Base-by-base conservation (phyloP, 2,329 filamentous ascomycete species). In the Capronia americana region DNA sequence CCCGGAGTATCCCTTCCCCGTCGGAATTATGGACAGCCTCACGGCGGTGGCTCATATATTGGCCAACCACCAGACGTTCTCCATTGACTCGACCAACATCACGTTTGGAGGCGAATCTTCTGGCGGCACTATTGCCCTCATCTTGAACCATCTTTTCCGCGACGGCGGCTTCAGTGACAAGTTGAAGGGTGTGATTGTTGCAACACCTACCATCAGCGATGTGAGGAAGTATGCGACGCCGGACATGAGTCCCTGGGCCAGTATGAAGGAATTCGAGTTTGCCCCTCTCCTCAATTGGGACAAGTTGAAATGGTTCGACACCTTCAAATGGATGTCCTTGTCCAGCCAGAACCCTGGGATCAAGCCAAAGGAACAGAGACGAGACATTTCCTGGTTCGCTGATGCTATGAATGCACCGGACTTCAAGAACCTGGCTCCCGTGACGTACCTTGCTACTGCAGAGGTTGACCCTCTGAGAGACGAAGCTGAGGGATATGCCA, bases 251-350 rank as follows among this genome's bases (percentile, higher is more conserved):
- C 71, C 71, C 1, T 73, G 69, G 67, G 65, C 69, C 26, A 71
- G 70, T 44, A 72, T 73, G 71, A 69, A 65, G 30, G 70, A 73
- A 32, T 62, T 64, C 55, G 70, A 72, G 53, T 66, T 58, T 64
- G 69, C 70, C 11, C 71, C 71, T 7, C 64, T 73, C 11, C 67
- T 73, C 17, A 66, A 73, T 57, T 73, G 71, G 71, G 61, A 69
- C 46, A 71, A 72, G 30, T 48, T 73, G 64, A 73, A 72, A 50
- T 72, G 70, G 71, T 70, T 73, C 48, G 71, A 73, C 62, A 70
- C 69, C 4, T 73, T 72, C 67, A 73, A 73, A 53, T 71, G 70
- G 70, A 70, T 71, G 56, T 69, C 66, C 12, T 55, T 72, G 24
- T 53, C 64, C 2, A 64, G 64, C 48, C 67, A 68, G 38, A 64